Conservation (phyloP, 2,329 filamentous ascomycete species). For the Neurospora crassa region DNA sequence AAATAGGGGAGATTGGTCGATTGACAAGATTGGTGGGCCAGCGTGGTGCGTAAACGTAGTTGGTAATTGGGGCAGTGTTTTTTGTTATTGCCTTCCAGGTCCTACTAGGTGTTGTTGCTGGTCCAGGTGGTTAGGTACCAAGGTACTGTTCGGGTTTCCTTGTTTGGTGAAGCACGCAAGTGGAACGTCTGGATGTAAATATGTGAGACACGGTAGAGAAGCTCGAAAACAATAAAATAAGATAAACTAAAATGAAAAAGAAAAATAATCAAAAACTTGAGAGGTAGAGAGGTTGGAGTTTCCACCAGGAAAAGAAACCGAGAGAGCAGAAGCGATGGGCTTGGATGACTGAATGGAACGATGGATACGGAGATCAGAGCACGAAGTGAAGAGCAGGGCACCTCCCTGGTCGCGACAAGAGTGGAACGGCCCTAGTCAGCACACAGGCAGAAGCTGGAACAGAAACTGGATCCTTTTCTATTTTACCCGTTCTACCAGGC, state of each 20-base stretch:
- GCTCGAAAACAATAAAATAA: too few relatives aligned
- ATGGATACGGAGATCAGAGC: not conserved
- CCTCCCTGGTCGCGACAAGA: not conserved
- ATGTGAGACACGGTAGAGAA: not conserved
- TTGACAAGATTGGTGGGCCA: constrained; percentile 12
- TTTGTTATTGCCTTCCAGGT: not conserved
- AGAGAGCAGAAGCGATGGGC: constrained; percentile 3
- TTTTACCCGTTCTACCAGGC: not conserved
- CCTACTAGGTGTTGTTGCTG: not conserved
- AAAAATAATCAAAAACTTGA: not conserved
- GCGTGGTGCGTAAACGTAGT: constrained; percentile 4
- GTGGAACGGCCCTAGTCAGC: not conserved
- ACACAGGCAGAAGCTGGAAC: not conserved
- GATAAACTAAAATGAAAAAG: not conserved
- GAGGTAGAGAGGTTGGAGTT: not conserved
- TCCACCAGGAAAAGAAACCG: not conserved
- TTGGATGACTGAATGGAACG: not conserved
- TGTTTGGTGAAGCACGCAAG: not conserved
- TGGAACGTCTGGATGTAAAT: not conserved
- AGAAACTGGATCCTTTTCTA: not conserved
- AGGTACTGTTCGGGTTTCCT: not conserved
- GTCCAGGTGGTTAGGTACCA: not conserved
- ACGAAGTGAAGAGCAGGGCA: not conserved
- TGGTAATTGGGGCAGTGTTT: not conserved
- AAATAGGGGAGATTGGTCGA: constrained; percentile 1